phyloP scores from a whole-genome alignment of 1,284 basidiomycete genomes.

The Rhodotorula sp. region DNA sequence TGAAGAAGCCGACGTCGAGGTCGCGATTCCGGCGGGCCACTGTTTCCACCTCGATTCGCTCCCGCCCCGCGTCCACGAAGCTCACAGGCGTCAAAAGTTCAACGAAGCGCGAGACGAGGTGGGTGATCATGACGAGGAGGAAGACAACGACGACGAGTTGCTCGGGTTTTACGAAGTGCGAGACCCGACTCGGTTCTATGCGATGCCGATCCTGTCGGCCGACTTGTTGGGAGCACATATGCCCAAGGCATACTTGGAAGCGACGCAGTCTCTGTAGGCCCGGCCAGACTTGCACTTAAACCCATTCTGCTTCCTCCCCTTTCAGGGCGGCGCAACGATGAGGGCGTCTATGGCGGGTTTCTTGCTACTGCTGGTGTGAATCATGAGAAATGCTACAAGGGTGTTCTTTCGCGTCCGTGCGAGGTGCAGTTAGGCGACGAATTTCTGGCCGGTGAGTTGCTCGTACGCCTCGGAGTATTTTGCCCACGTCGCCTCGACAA shows the following conservation, averaged over 20 bases:
- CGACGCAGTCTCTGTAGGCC: conserved; percentile 8
- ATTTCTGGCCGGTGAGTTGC: conserved; percentile 58
- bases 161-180: conserved; percentile 33
- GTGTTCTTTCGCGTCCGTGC: no score
- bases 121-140: neutral
- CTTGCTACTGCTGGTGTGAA: no score
- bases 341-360: no score
- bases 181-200: conserved; percentile 27
- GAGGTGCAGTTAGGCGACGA: conserved; percentile 13
- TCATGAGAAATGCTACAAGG: no score
- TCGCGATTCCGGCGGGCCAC: conserved; percentile 28
- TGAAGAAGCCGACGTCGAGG: neutral
- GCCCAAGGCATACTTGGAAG: conserved; percentile 30
- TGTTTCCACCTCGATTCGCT: conserved; percentile 31
- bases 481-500: conserved; percentile 70
- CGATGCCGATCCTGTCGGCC: conserved; percentile 16
- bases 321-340: no score
- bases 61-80: conserved; percentile 7
- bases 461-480: conserved; percentile 76
- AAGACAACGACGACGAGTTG: conserved; percentile 8
- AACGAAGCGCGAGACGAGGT: neutral
- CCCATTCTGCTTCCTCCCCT: neutral
- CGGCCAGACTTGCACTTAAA: neutral
- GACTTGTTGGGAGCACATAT: conserved; percentile 28
- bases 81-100: neutral